Evolutionary conservation across 2,329 filamentous ascomycete species (phyloP), one percentile per base, ranked within the genome.

Genomic region (Botrytis galanthina): DNA sequence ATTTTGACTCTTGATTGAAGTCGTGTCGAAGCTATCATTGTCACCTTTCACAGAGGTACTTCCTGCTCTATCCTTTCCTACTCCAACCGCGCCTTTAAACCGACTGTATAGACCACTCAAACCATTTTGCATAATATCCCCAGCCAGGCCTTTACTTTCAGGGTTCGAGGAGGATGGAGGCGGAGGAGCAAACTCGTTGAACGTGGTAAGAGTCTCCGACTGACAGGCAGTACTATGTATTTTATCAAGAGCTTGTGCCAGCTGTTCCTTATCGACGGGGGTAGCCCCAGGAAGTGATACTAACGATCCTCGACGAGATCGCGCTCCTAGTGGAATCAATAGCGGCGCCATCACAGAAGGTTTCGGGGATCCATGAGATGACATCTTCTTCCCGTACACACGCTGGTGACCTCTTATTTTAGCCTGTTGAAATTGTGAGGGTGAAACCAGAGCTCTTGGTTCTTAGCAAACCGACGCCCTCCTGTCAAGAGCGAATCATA

Each of bases 171-270:
- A 84, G 1, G 87, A 85, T 3, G 86, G 84, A 0, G 92, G 90
- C 8, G 91, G 90, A 1, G 91, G 87, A 0, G 92, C 93, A 79
- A 97, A 95, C 80, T 98, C 95, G 83, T 97, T 97, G 83, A 98
- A 98, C 14, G 94, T 97, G 3, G 95, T 98, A 66, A 98, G 86
- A 48, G 90, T 89, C 75, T 92, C 92, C 48, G 93, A 93, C 81
- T 93, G 92, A 80, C 93, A 97, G n/a, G 95, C 94, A 9, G 93
- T 91, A 69, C 87, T 94, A 82, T 98, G 95, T 77, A 98, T 97
- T 78, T 93, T 91, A 82, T 97, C 92, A 75, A 98, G 89, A 29
- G 92, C 89, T 75, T 93, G 89, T 48, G 92, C 90, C 54, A 95
- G 86, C 73, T 93, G 91, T 75, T 94, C 92, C 80, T 89, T 92